Evolutionary conservation across 768 basidiomycete species (phyloP).

Genomic region (Pleurotus salmoneostramineus): DNA sequence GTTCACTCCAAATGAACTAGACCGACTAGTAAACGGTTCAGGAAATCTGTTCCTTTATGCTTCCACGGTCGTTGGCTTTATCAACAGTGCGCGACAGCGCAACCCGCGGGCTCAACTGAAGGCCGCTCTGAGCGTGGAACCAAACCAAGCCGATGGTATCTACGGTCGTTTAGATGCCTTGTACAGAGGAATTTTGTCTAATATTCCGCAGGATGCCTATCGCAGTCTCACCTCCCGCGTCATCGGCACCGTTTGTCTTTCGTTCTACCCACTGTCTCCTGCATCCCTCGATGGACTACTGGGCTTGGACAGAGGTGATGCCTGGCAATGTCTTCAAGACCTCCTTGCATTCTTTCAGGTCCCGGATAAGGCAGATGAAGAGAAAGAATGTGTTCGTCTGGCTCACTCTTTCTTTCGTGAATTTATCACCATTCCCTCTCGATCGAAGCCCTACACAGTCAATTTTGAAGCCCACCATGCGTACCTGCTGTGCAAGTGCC

Average conservation of each 20-base stretch:
- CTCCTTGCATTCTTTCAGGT: slow-evolving; percentile 2
- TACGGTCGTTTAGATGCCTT: slow-evolving; percentile 9
- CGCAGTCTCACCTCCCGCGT: neutral
- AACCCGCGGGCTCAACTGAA: slow-evolving; percentile 5
- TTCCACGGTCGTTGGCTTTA: neutral
- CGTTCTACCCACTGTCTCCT: neutral
- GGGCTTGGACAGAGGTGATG: neutral
- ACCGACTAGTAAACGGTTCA: neutral
- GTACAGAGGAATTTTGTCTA: slow-evolving; percentile 10
- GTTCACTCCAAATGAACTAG: slow-evolving; percentile 4
- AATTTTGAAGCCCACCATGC: slow-evolving; percentile 6
- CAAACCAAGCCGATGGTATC: slow-evolving; percentile 1
- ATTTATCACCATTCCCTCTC: neutral
- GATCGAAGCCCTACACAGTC: neutral
- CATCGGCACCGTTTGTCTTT: slow-evolving; percentile 5
- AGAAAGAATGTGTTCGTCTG: neutral
- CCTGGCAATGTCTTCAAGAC: slow-evolving; percentile 2
- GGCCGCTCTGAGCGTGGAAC: neutral
- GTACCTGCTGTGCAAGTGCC: slow-evolving; percentile 1
- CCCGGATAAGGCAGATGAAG: neutral
- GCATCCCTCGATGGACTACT: neutral
- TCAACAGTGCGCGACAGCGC: neutral
- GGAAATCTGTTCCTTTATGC: slow-evolving; percentile 8
- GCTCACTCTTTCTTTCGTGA: neutral
- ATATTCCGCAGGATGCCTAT: neutral